Conservation (phyloP, 2,329 filamentous ascomycete species). For the Penicillium rolfsii region DNA sequence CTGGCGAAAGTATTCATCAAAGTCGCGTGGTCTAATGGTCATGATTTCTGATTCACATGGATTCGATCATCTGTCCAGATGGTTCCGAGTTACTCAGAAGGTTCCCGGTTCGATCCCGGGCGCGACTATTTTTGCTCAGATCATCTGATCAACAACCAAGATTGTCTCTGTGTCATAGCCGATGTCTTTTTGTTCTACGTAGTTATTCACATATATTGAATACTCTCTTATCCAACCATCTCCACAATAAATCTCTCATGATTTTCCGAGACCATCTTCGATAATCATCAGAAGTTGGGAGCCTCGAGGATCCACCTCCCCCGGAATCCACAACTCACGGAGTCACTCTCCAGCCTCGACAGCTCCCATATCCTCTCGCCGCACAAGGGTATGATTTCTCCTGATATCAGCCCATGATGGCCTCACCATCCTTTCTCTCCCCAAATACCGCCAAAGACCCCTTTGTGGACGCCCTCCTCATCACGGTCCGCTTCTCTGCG, state of each 20-base stretch:
- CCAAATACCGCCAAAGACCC: slow-evolving; percentile 16
- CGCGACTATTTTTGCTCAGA: slow-evolving; percentile 5
- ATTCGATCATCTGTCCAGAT: background rate
- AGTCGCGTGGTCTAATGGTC: slow-evolving; percentile 11
- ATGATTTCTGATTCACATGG: slow-evolving; percentile 9
- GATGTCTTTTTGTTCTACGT: background rate
- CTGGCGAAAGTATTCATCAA: too few species aligned
- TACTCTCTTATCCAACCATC: background rate
- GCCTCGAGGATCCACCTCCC: background rate
- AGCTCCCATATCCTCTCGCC: background rate
- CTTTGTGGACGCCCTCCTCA: slow-evolving; percentile 56
- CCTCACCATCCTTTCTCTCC: slow-evolving; percentile 22
- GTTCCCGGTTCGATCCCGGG: slow-evolving; percentile 11
- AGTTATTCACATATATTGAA: background rate
- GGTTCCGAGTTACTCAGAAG: background rate
- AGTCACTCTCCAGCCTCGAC: background rate
- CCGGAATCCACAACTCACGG: background rate
- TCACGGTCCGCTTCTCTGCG: slow-evolving; percentile 89
- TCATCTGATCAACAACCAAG: background rate
- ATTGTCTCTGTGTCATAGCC: background rate
- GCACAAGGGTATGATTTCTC: background rate
- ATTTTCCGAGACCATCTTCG: too few species aligned
- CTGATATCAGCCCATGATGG: slow-evolving; percentile 20
- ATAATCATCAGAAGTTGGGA: background rate
- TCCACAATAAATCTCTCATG: background rate